These are phyloP conservation scores for Scheffersomyces coipomensis DNA, from an alignment of 805 yeast genomes.

Conservation along the genomic window DNA sequence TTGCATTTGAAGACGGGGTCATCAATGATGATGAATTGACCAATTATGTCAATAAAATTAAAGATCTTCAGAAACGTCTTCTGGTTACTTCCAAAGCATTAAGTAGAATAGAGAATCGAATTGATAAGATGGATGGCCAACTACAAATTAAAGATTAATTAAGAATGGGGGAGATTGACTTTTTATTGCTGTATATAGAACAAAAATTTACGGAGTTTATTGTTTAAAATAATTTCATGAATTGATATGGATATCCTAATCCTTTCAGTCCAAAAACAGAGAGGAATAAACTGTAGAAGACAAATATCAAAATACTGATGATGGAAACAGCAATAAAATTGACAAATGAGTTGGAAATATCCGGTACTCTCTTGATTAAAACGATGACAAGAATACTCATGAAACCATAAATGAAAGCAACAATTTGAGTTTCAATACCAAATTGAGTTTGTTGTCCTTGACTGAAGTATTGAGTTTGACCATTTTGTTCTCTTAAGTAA, in stretches of 20 bases:
- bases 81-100: conserved; percentile 24
- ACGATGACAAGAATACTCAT: conserved; percentile 60
- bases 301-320: conserved; percentile 45
- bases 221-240: conserved; percentile 23
- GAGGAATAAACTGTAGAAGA: conserved; percentile 63
- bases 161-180: too few species aligned
- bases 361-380: conserved; percentile 58
- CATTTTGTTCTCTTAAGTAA: conserved; percentile 52
- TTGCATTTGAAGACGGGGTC: conserved; percentile 12
- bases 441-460: conserved; percentile 74
- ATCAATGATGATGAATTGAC: conserved; percentile 18
- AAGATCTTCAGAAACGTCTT: conserved; percentile 31
- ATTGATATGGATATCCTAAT: conserved; percentile 71
- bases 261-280: conserved; percentile 69
- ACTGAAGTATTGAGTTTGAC: conserved; percentile 34
- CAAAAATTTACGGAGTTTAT: too few species aligned
- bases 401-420: conserved; percentile 70
- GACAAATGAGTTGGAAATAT: conserved; percentile 39
- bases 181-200: not conserved
- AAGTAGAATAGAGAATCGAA: conserved; percentile 34
- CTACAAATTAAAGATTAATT: not conserved
- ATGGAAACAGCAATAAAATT: conserved; percentile 49
- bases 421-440: conserved; percentile 86
- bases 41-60: conserved; percentile 19
- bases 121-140: conserved; percentile 18